These are phyloP conservation scores for Neofusicoccum cordaticola DNA, from an alignment of 2,329 filamentous ascomycete genomes.

Conservation along the genomic window DNA sequence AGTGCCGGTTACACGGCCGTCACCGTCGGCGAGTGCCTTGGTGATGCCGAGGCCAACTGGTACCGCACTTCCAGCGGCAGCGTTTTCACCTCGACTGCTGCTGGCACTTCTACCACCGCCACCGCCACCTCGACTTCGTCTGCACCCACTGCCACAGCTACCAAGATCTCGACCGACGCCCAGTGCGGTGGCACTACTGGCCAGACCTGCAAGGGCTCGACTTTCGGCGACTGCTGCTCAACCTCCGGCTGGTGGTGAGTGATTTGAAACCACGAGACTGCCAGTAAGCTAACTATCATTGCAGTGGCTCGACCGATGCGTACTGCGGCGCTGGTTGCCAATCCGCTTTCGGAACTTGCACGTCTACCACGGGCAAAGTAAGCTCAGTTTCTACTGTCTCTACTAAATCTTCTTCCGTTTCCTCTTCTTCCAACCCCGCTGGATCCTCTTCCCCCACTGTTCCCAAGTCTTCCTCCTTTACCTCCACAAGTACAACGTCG, in stretches of 20 bases:
- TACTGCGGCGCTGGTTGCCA: slow-evolving; percentile 31
- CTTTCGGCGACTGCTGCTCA: slow-evolving; percentile 27
- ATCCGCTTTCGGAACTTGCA: slow-evolving; percentile 26
- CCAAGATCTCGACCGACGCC: slow-evolving; percentile 25
- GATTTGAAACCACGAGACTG: neutral
- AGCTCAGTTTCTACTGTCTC: slow-evolving; percentile 17
- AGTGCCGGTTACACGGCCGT: slow-evolving; percentile 44
- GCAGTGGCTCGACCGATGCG: slow-evolving; percentile 17
- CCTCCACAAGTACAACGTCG: slow-evolving; percentile 3
- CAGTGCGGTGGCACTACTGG: slow-evolving; percentile 22
- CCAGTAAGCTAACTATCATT: neutral
- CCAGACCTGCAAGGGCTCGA: slow-evolving; percentile 16
- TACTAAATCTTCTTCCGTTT: slow-evolving; percentile 9
- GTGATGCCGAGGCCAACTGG: slow-evolving; percentile 47
- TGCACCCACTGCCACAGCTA: slow-evolving; percentile 13
- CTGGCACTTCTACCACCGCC: slow-evolving; percentile 30
- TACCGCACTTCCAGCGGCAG: slow-evolving; percentile 36
- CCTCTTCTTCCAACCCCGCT: neutral
- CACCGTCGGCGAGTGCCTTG: slow-evolving; percentile 48
- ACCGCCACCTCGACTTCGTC: slow-evolving; percentile 28
- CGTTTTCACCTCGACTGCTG: slow-evolving; percentile 24
- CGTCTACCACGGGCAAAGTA: slow-evolving; percentile 16
- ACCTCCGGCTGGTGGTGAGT: slow-evolving; percentile 19
- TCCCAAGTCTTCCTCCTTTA: neutral
- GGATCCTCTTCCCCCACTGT: neutral